Evolutionary conservation across 2,329 filamentous ascomycete genomes (phyloP), one percentile per base, ranked within the genome.

Genomic region (Trichoderma aggressivum): DNA sequence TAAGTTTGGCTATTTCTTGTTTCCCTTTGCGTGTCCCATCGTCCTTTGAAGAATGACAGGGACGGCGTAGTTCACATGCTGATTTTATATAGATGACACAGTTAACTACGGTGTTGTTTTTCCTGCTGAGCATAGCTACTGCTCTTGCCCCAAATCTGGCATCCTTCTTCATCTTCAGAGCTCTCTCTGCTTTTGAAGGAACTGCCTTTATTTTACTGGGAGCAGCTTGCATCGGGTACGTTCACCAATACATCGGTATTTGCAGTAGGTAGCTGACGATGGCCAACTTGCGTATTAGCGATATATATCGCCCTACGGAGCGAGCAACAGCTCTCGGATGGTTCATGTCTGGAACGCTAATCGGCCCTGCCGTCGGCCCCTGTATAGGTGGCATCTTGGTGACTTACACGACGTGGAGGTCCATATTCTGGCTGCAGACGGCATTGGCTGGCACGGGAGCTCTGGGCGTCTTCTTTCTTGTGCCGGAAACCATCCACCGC

Each of bases 301-400:
- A 91, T 74, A 86, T 90, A 43, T 91, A 90, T 74, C 86, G 88
- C 1, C 89, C 89, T 4, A 89, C 88, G 0, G 89, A 92, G 74
- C 86, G 92, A 30, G 92, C 88, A 3, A 93, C 90, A 3, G 92
- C 91, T 2, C 86, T 93, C 12, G 89, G 90, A 1, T 94, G 90
- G 89, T 93, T 93, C 75, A 79, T 93, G 50, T 88, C 86, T 0
- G 91, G 91, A 0, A 92, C 90, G 0, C 82, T 94, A 0, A 88
- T 93, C 59, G 92, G 92, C 0, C 92, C 92, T 7, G 90, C 89
- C 0, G 84, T 92, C 76, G 91, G 92, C 0, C 88, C 89, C 0
- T 92, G 93, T 75, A 83, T 94, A 11, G 89, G 92, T 69, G 92
- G 92, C 28, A 89, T 94, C 58, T 92, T 95, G 64, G 91, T 94